Conservation (phyloP, 768 basidiomycete genomes). For the Tricholoma flavovirens region DNA sequence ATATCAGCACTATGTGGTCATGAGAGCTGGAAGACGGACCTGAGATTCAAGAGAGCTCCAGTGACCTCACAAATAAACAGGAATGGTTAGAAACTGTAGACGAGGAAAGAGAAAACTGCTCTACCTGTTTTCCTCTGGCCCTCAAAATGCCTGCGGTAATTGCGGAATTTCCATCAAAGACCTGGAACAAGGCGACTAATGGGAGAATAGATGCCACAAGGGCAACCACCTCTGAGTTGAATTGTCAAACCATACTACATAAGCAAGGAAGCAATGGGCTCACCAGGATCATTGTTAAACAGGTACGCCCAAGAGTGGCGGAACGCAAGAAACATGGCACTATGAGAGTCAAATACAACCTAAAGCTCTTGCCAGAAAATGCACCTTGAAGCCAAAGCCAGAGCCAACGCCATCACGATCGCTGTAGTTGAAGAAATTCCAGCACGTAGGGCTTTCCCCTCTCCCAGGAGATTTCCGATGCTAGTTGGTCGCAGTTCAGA, state of each 20-base stretch:
- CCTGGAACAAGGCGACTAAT: conserved; percentile 73
- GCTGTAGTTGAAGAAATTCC: conserved; percentile 58
- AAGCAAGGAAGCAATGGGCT: conserved; percentile 11
- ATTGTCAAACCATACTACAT: background rate
- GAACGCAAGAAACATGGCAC: conserved; percentile 52
- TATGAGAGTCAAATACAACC: conserved; percentile 18
- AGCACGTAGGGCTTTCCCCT: conserved; percentile 69
- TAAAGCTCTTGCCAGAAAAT: conserved; percentile 3
- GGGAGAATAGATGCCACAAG: conserved; percentile 70
- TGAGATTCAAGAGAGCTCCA: conserved; percentile 77
- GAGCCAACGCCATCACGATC: conserved; percentile 56
- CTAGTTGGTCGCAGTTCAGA: conserved; percentile 27
- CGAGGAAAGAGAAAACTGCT: conserved; percentile 4
- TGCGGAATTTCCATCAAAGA: conserved; percentile 73
- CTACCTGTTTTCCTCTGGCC: conserved; percentile 71
- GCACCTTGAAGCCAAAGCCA: conserved; percentile 67
- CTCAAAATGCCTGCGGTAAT: conserved; percentile 76
- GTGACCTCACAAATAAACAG: conserved; percentile 38
- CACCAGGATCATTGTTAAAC: conserved; percentile 65
- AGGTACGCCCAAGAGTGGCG: conserved; percentile 64
- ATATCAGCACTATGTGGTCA: background rate
- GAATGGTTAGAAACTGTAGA: conserved; percentile 1
- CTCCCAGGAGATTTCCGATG: conserved; percentile 86
- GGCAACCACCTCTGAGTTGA: conserved; percentile 41
- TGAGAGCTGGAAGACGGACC: conserved; percentile 28